Percentiles rank a stretch among this genome's conserved stretches.
These are phyloP conservation scores for Tolypocladium cylindrosporum DNA, from an alignment of 2,329 filamentous ascomycete genomes.

Conservation along the genomic window DNA sequence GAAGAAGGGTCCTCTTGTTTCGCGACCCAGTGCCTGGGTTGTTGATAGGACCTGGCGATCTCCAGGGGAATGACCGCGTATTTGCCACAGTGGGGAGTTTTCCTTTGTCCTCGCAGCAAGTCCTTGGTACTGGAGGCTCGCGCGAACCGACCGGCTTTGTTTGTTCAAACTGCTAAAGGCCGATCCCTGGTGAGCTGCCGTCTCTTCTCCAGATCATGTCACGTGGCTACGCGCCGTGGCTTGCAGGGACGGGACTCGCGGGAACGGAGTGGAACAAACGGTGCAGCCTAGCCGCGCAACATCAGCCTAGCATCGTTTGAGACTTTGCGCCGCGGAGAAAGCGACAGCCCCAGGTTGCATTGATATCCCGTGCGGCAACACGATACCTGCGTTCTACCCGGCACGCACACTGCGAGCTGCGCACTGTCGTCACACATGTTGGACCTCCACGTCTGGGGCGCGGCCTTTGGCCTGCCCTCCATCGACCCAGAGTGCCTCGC, in stretches of 20 bases:
- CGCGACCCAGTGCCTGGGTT: neutral
- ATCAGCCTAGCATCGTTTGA: neutral
- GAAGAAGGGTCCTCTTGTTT: neutral
- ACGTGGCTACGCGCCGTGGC: conserved; percentile 15
- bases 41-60: neutral
- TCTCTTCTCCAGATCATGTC: conserved; percentile 3
- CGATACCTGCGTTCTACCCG: neutral
- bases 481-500: conserved; percentile 88
- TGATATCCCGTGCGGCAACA: neutral
- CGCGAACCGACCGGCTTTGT: neutral
- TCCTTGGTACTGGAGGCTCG: neutral
- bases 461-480: conserved; percentile 79
- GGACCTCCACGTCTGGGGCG: conserved; percentile 82
- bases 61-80: neutral
- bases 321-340: neutral
- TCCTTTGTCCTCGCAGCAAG: neutral
- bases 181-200: neutral
- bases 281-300: neutral
- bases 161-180: neutral
- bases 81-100: neutral
- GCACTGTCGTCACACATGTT: conserved; percentile 16
- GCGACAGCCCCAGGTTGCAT: neutral
- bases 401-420: neutral
- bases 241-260: conserved; percentile 1
- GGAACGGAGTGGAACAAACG: neutral